Evolutionary conservation across 2,329 filamentous ascomycete genomes (phyloP), one percentile per base, ranked within the genome.

Genomic region (Sclerotinia minor): DNA sequence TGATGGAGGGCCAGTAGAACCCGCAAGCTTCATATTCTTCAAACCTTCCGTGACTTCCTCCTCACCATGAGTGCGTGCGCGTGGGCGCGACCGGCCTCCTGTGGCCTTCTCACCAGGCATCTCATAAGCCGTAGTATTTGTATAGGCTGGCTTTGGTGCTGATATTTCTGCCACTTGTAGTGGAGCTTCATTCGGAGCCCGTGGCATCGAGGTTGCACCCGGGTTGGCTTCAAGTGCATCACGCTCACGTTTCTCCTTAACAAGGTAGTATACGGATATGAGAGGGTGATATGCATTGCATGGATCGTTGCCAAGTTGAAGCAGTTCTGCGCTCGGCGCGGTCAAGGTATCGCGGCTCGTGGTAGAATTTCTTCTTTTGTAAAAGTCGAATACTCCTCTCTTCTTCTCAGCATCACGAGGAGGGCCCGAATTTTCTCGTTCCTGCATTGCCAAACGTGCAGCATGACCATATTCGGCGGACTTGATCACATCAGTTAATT

Each of bases 391-490:
- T 6, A 86, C 87, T 13, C 92, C 91, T 67, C 94, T 88, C 77
- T 88, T 91, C 81, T 93, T 96, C 79, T 97, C 93, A n/a, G 84
- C 81, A 21, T 89, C 87, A 77, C 81, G 77, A 70, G 85, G 75
- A 44, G 71, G 69, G 78, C 77, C 88, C 72, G 78, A 84, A 72
- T 80, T 78, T 64, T 85, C 91, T 77, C 81, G 89, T 80, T 88
- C 92, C 75, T 85, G 87, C 74, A 87, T 87, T 49, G 87, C 86
- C 17, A 89, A 80, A 67, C 88, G 86, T n/a, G 96, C 83, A 7
- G 92, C 93, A 68, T 89, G 87, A 75, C 96, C 92, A 73, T 99
- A 99, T 52, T 98, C 94, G 8, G 96, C 93, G 0, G 94, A 97
- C 74, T 96, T 91, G 69, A 99, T 86, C n/a, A 94, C 86, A 71